Base-by-base conservation (phyloP, 495 filamentous ascomycete species). In the Thermothielavioides terrestris region DNA sequence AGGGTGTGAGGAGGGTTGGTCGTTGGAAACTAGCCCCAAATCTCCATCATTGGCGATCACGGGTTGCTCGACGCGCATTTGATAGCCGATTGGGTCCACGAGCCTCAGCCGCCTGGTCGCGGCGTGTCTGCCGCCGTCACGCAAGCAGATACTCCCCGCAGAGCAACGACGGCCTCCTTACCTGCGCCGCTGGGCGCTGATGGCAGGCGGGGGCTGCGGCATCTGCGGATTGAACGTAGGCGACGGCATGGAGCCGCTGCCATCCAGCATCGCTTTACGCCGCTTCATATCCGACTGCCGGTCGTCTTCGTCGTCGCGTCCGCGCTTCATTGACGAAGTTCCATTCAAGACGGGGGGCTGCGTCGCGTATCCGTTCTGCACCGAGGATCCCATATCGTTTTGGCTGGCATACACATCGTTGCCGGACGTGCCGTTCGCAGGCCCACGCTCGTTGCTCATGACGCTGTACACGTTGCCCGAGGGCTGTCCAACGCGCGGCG, bases 401-500 rank as follows among this genome's bases (percentile, higher is more conserved):
- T 82, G 80, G 10, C 77, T 69, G 41, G 78, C 76, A 58, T 95
- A 94, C 23, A 80, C 79, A 60, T 90, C 88, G 1, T 73, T 69
- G 22, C 68, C 57, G 1, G 77, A 59, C 34, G 68, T 71, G 6
- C 87, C 88, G 55, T 90, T 91, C 7, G 80, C 69, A 1, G 80
- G 73, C 4, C 78, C 81, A 15, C 88, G 79, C 48, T 89, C 85
- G 64, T 91, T 89, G 59, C 83, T 90, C 65, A 95, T 90, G 38
- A 91, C 81, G 68, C 84, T 92, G 74, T 95, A 95, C 34, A 95
- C 71, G 56, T 83, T 92, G 66, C 87, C 88, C 0, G 86, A 80
- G 4, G 85, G 76, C 14, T 78, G 72, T 35, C 76, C 75, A 9
- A 75, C 75, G 23, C 88, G 81, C 28, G 90, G 92, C 39, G 92